Base-by-base conservation (phyloP, 495 filamentous ascomycete genomes). In the Daldinia caldariorum region DNA sequence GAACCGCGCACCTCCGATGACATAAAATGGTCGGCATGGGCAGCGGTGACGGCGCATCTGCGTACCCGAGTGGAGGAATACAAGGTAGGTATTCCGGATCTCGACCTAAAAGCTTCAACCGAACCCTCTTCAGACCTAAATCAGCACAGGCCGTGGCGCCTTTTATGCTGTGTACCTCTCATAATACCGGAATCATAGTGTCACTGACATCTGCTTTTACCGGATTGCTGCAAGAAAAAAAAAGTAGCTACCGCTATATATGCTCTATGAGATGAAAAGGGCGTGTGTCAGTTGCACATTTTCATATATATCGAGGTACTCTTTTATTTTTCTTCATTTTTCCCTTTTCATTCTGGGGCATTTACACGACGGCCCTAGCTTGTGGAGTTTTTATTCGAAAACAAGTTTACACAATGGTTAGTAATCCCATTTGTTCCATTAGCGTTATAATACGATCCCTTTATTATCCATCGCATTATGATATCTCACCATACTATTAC, bases 361-460 rank as follows among this genome's bases (percentile, higher is more conserved):
- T 49, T 65, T 57, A 47, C 39, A 61, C 62, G 62, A 51, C 58
- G 51, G 22, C 56, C 26, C 61, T 59, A 59, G 69, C 37, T 50
- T 67, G 63, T 71, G 69, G 58, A 51, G 65, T 16, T 32, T 32
- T 60, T 35, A 26, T 57, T 39, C 18, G 16, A 47, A 59, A 29
- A 37, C 56, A 55, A 50, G 50, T 34, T 49, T 45, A 60, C 38
- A 37, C 41, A 35, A 38, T 63, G 59, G 69, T 63, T 63, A 63
- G 37, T 63, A 59, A 67, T 71, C 69, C 69, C 59, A 71, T 67
- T 71, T 59, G 69, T 56, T 55, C n/a, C 58, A 9, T 5, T 49
- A 43, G 29, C 38, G 29, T 38, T 41, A 37, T 58, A 29, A 67
- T 71, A 50, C 54, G 69, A 71, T 67, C 49, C 34, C 57, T 58